Base-by-base conservation (phyloP, 352 stramenopile species). In the Phytophthora pistaciae region DNA sequence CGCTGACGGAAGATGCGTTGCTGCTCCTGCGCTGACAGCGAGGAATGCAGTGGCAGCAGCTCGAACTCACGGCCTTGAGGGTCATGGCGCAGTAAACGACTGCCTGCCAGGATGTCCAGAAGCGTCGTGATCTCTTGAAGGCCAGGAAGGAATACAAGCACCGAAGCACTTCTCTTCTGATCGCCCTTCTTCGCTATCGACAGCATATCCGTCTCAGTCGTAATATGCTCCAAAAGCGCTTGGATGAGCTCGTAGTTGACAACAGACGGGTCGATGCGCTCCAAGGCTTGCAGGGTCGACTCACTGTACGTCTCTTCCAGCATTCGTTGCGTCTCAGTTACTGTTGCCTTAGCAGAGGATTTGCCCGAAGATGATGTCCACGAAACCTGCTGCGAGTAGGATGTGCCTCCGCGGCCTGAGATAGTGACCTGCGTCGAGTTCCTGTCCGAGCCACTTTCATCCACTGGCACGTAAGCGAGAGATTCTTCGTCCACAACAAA, bases 131-230 rank as follows among this genome's bases (percentile, higher is more conserved):
- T 99, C 74, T 99, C 98, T 33, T 95, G 92, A 29, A 95, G 84
- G 27, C 97, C 97, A 9, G 96, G 92, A 13, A 99, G 79, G 77
- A 99, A 99, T 0, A 99, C 91, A 20, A 99, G 83, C 56, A 99
- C 97, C 3, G 95, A 97, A 10, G 83, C 88, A 54, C 82, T 92
- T 10, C n/a, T 67, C 3, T 33, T 56, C 9, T 65, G 65, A 38
- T 27, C 29, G 21, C 31, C 48, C 7, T 56, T 57, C n/a, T 59
- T 57, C n/a, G 66, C 54, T 20, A 79, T 13, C 44, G 60, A 68
- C 11, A 88, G 77, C 23, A 82, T 36, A n/a, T 85, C 74, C 0
- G 80, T 83, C 50, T 96, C 78, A 3, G 67, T 87, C 7, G 83
- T 69, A 27, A 98, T 82, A 33, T 97, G 77, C 64, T 97, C 84